Evolutionary conservation across 208 protist species (phyloP).

Genomic region (Acanthamoeba sp.): DNA sequence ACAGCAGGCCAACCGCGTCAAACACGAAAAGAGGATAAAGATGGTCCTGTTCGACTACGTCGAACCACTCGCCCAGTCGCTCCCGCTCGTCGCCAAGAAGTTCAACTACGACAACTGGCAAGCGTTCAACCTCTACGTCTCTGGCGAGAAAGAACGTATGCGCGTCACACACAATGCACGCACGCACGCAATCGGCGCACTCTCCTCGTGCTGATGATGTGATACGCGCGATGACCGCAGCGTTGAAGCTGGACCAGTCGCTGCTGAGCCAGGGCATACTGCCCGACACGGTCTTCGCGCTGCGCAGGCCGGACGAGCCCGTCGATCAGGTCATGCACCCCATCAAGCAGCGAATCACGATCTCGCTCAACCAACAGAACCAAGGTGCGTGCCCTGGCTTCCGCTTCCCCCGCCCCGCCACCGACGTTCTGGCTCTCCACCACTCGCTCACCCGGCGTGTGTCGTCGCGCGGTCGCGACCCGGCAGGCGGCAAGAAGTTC

Average conservation of each 20-base stretch:
- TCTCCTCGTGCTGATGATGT: too few relatives aligned
- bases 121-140: slow-evolving; percentile 7
- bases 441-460: too few relatives aligned
- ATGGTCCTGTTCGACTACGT: slow-evolving; percentile 15
- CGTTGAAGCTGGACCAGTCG: slow-evolving; percentile 5
- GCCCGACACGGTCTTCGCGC: neutral
- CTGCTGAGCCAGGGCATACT: neutral
- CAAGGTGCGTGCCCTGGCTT: too few relatives aligned
- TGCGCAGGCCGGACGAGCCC: neutral
- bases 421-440: too few relatives aligned
- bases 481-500: neutral
- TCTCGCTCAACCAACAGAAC: slow-evolving; percentile 30
- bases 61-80: neutral
- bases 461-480: neutral
- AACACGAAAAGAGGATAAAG: neutral
- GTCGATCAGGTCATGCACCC: slow-evolving; percentile 30
- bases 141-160: slow-evolving; percentile 2
- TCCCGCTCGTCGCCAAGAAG: slow-evolving; percentile 51
- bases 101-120: slow-evolving; percentile 20
- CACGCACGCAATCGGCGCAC: neutral
- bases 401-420: too few relatives aligned
- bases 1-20: slow-evolving; percentile 2
- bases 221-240: neutral
- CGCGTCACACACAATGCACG: neutral
- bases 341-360: neutral